Conservation (phyloP, 106 monocot genomes). For the Allium cepa region DNA sequence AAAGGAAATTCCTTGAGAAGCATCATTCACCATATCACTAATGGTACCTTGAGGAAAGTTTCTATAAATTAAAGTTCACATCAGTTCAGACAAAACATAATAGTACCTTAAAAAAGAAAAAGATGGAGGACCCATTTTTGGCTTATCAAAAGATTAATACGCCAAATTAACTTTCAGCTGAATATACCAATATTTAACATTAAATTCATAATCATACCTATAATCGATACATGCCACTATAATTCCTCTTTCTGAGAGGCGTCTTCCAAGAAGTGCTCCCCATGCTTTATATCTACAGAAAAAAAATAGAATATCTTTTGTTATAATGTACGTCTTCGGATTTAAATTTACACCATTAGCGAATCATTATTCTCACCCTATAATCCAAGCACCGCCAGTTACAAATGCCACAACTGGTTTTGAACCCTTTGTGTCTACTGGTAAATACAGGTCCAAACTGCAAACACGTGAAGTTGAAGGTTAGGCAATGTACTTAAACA, state of each 20-base stretch:
- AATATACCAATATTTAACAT: neutral
- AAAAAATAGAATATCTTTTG: neutral
- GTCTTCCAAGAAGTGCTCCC: constrained; percentile 67
- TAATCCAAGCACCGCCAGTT: constrained; percentile 99
- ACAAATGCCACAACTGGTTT: constrained; percentile 93
- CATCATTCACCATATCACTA: constrained; percentile 74
- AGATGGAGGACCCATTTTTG: too few relatives aligned
- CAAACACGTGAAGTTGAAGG: neutral
- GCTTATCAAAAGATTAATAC: too few relatives aligned
- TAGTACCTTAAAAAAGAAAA: neutral
- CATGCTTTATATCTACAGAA: constrained; percentile 72
- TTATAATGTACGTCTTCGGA: neutral
- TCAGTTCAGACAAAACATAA: neutral
- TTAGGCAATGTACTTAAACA: too few relatives aligned
- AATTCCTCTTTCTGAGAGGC: constrained; percentile 65
- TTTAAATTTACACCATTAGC: neutral
- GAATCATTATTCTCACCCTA: constrained; percentile 60
- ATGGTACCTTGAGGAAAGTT: constrained; percentile 83
- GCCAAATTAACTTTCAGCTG: too few relatives aligned
- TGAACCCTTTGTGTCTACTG: constrained; percentile 25
- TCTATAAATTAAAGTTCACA: constrained; percentile 20
- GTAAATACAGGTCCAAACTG: constrained; percentile 94
- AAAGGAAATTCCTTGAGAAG: constrained; percentile 88
- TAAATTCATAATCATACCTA: constrained; percentile 25
- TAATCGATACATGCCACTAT: constrained; percentile 83